Evolutionary conservation across 2,329 filamentous ascomycete species (phyloP).

Genomic region (Fusarium chuoi): DNA sequence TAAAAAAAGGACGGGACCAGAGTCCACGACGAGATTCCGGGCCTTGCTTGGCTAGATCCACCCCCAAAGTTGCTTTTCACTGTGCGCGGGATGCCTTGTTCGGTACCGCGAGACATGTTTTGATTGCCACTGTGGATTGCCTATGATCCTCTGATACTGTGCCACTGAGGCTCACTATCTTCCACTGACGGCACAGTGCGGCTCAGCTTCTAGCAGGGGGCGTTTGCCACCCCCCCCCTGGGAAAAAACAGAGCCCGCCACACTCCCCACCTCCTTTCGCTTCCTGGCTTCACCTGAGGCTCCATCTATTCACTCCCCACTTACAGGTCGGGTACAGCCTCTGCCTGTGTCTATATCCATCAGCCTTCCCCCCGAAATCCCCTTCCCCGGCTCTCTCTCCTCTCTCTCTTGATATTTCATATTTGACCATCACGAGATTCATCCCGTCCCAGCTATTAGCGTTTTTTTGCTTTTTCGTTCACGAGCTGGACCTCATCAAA

Average conservation of each 20-base stretch:
- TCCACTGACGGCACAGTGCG: slow-evolving; percentile 22
- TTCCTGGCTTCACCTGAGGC: slow-evolving; percentile 31
- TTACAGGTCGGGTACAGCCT: slow-evolving; percentile 16
- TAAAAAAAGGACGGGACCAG: neutral
- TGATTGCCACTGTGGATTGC: slow-evolving; percentile 33
- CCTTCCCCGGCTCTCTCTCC: slow-evolving; percentile 17
- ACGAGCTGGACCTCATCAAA: slow-evolving; percentile 34
- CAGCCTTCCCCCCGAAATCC: slow-evolving; percentile 32
- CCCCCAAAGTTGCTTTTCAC: neutral
- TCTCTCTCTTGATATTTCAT: neutral
- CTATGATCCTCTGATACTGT: slow-evolving; percentile 17
- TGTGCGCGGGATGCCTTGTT: slow-evolving; percentile 29
- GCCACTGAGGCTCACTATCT: neutral
- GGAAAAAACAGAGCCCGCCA: slow-evolving; percentile 1
- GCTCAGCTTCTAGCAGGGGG: neutral
- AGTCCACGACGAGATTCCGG: slow-evolving; percentile 20
- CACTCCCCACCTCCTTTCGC: slow-evolving; percentile 8
- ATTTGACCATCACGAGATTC: neutral
- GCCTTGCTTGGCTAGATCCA: slow-evolving; percentile 9
- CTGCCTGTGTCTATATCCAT: slow-evolving; percentile 33
- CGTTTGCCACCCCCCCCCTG: neutral
- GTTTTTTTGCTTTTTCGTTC: slow-evolving; percentile 6
- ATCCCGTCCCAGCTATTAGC: neutral
- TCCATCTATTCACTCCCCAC: slow-evolving; percentile 27
- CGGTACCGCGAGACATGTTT: neutral